phyloP scores from a whole-genome alignment of 1,284 basidiomycete species.

The Hymenochaete sp. region DNA sequence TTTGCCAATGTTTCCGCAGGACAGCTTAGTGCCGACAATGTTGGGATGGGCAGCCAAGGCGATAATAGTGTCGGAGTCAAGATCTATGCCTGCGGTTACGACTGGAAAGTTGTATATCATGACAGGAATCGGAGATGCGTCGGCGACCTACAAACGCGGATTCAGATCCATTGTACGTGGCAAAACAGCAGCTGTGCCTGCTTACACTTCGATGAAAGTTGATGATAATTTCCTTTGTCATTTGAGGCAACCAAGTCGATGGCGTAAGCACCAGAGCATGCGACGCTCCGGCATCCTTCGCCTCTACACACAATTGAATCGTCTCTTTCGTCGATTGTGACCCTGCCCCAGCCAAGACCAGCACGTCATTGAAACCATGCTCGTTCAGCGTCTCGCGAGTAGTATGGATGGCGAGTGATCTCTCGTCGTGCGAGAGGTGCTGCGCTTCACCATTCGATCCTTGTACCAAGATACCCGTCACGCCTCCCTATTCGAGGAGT shows the following conservation, averaged over 20 bases:
- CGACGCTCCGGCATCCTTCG: slow-evolving; percentile 72
- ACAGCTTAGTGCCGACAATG: slow-evolving; percentile 84
- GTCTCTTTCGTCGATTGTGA: slow-evolving; percentile 77
- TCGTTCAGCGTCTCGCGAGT: slow-evolving; percentile 69
- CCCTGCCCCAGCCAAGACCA: slow-evolving; percentile 82
- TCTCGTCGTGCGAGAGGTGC: slow-evolving; percentile 65
- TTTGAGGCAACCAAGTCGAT: slow-evolving; percentile 55
- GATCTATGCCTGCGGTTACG: slow-evolving; percentile 77
- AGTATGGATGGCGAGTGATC: slow-evolving; percentile 53
- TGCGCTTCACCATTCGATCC: slow-evolving; percentile 75
- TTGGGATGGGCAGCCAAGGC: slow-evolving; percentile 74
- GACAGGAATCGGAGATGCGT: slow-evolving; percentile 73
- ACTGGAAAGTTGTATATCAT: slow-evolving; percentile 90
- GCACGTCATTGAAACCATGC: slow-evolving; percentile 56
- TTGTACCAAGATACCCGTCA: slow-evolving; percentile 68
- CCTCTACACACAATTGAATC: slow-evolving; percentile 70
- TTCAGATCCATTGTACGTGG: neutral
- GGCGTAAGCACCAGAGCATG: slow-evolving; percentile 71
- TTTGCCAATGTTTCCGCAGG: slow-evolving; percentile 81
- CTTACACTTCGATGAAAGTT: slow-evolving; percentile 55
- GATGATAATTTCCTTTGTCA: slow-evolving; percentile 53
- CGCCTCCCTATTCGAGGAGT: slow-evolving; percentile 40
- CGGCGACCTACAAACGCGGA: slow-evolving; percentile 51
- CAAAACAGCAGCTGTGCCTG: neutral
- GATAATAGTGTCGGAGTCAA: slow-evolving; percentile 75